Evolutionary conservation across 2,329 filamentous ascomycete genomes (phyloP).

Genomic region (Rugonectria rugulosa): DNA sequence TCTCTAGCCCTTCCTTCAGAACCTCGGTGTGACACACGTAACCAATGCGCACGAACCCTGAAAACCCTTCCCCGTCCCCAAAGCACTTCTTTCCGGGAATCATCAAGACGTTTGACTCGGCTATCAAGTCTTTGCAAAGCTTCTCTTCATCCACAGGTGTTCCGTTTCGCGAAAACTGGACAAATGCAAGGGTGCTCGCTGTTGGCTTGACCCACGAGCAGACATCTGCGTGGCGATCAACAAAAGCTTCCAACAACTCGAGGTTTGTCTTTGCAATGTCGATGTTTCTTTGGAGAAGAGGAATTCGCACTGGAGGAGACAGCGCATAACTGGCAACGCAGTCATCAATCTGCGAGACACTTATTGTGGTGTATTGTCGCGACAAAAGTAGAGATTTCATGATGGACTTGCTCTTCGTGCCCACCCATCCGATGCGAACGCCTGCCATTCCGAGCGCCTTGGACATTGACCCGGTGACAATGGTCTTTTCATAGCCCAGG

Average conservation of each 20-base stretch:
- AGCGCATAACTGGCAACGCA: conserved; percentile 80
- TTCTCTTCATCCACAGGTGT: conserved; percentile 5
- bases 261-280: conserved; percentile 9
- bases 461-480: conserved; percentile 83
- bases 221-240: conserved; percentile 5
- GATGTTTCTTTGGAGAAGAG: conserved; percentile 60
- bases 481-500: conserved; percentile 72
- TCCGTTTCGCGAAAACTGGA: conserved; percentile 1
- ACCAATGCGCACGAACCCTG: conserved; percentile 13
- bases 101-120: conserved; percentile 10
- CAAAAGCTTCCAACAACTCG: not conserved
- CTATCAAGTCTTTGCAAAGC: conserved; percentile 6
- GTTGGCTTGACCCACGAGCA: conserved; percentile 17
- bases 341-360: conserved; percentile 81
- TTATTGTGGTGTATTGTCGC: conserved; percentile 85
- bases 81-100: conserved; percentile 14
- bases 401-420: conserved; percentile 67
- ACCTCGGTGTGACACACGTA: conserved; percentile 12
- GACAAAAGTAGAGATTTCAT: conserved; percentile 69
- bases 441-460: conserved; percentile 86
- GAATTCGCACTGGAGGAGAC: conserved; percentile 50
- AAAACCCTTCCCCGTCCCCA: conserved; percentile 12
- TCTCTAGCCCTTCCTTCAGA: conserved; percentile 23
- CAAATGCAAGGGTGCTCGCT: conserved; percentile 15
- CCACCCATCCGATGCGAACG: conserved; percentile 82